A percentile compares a stretch with the other conserved stretches of the same genome.
Evolutionary conservation across 345 rosid species (phyloP).

Genomic region (Camelina neglecta): DNA sequence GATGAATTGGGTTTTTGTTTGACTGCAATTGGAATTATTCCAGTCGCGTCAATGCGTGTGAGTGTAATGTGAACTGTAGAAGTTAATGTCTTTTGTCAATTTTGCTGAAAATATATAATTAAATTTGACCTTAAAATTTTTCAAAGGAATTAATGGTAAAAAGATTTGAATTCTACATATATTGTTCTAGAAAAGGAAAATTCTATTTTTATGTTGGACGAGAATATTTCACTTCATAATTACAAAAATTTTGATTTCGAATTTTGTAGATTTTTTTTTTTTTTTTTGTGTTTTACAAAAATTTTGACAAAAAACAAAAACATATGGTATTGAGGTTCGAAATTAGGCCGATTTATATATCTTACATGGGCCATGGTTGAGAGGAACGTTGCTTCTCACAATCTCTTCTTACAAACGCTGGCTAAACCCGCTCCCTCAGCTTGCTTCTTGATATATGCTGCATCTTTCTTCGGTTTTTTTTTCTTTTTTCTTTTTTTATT

Average conservation of each 20-base stretch:
- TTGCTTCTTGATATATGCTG: background rate
- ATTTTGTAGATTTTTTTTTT: too few relatives aligned
- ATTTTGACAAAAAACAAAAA: too few relatives aligned
- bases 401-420: background rate
- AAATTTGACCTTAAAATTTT: background rate
- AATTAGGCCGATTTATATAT: too few relatives aligned
- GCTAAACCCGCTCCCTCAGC: background rate
- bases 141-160: background rate
- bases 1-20: conserved; percentile 25
- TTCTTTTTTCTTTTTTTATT: too few relatives aligned
- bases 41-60: conserved; percentile 11
- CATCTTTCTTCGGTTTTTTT: background rate
- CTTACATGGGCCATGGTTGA: too few relatives aligned
- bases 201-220: too few relatives aligned
- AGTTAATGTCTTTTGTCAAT: background rate
- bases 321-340: too few relatives aligned
- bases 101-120: background rate
- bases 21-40: conserved; percentile 25
- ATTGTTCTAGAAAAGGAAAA: too few relatives aligned
- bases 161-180: background rate
- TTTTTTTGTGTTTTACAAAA: too few relatives aligned
- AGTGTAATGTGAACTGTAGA: background rate
- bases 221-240: too few relatives aligned
- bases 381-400: background rate
- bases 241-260: too few relatives aligned